Base-by-base conservation (phyloP, 176 grass and related monocot species). In the Tillandsia fasciculata region DNA sequence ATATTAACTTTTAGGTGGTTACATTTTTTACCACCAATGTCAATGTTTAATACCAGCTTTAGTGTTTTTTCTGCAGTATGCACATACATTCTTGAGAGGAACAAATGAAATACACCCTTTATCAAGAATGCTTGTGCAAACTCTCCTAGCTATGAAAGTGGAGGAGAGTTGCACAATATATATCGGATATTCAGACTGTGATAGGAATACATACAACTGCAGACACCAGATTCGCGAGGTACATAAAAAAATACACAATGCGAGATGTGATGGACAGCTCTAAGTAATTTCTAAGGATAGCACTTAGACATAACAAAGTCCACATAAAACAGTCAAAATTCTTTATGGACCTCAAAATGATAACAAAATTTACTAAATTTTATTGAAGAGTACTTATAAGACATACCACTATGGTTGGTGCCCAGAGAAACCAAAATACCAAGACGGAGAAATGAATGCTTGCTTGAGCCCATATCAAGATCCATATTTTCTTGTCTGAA, bases 401-500 rank as follows among this genome's bases (percentile, higher is more conserved):
- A 77, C 26, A 74, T 93, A 99, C 89, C 84, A 97, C 82, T 77
- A 97, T 90, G 15, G 72, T 84, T 70, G 94, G 94, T 83, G 89
- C 86, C 94, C 89, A 97, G 54, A 97, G 79, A 61, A 97, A 82
- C 89, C 83, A 97, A 85, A 87, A 87, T 14, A 86, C 76, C 68
- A 74, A 80, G 63, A 83, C 50, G 73, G 94, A 78, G 49, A 92
- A 93, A 83, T 92, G 82, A 71, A 97, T 85, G 72, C 89, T 90
- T 75, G 84, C 76, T 87, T 97, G 89, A 87, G 94, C 82, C 68
- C 88, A 92, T 48, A 77, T 78, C 61, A 97, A 78, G 74, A 80
- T 82, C 77, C 88, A 70, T 61, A 90, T 86, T 83, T 82, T 92
- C 81, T 97, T 92, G 72, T 97, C 94, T 97, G 89, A 75, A 82